Base-by-base conservation (phyloP, 2,329 filamentous ascomycete genomes). In the Talaromyces verruculosus region DNA sequence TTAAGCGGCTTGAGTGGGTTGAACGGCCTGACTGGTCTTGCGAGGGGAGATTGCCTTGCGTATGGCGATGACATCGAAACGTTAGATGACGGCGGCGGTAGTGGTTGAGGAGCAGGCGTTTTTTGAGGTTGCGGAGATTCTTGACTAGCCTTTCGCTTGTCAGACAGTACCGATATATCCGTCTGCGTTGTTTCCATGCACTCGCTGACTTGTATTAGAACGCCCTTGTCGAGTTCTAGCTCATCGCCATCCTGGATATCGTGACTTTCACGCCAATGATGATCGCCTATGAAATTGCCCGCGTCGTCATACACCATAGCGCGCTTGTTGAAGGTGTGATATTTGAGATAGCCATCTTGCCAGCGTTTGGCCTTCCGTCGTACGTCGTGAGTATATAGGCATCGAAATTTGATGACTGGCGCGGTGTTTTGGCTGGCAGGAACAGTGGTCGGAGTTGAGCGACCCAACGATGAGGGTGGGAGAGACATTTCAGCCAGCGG, bases 321-420 rank as follows among this genome's bases (percentile, higher is more conserved):
- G 4, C 92, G 88, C 74, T 89, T 91, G 80, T 97, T 97, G 85
- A 96, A 97, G 0, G 91, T 90, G 74, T 97, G 93, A 69, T 90
- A 96, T 69, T 90, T 91, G 68, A 97, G 85, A 61, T 88, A 88
- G 41, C 94, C 93, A 88, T 97, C 93, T 73, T 96, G 92, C 93
- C 93, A 97, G 67, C 91, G 84, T 76, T 97, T 97, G 71, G 92
- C 89, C 80, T 97, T 97, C 65, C 91, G 88, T 61, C 88, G 88
- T 49, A 96, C 77, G 74, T 97, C 93, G 74, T 91, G 88, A 1
- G 93, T 96, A 78, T 91, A 97, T 4, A 97, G 87, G 76, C 93
- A 97, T 68, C 87, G 85, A 77, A 90, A 96, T 73, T 96, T 92
- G 73, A 91, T 82, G 45, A 97, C 92, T 0, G 86, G 84, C 1